Conservation (phyloP, 441 rosid species). For the Erodium moschatum region DNA sequence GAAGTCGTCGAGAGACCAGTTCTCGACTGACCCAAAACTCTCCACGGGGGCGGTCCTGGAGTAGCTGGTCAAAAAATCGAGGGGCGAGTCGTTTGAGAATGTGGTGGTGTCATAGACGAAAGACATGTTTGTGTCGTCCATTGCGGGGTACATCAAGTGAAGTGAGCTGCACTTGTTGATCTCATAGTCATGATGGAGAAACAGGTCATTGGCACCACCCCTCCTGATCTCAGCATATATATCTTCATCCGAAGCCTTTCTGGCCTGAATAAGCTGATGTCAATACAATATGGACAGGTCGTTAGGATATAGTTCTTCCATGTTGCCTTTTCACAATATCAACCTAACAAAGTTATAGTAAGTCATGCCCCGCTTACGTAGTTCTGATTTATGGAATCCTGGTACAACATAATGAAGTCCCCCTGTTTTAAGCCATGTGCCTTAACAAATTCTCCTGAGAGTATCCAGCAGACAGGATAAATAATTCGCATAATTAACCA, state of each 20-base stretch:
- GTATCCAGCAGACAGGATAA: conserved; percentile 5
- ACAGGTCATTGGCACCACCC: conserved; percentile 37
- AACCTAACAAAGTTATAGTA: background rate
- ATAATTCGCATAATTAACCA: background rate
- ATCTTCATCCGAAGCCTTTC: conserved; percentile 62
- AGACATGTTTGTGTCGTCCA: conserved; percentile 42
- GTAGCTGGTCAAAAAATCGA: conserved; percentile 65
- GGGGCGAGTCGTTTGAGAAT: conserved; percentile 60
- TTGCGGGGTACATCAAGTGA: conserved; percentile 33
- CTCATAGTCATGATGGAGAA: conserved; percentile 29
- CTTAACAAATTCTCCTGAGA: conserved; percentile 72
- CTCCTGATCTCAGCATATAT: conserved; percentile 44
- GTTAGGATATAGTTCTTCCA: too few relatives aligned
- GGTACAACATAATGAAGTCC: conserved; percentile 71
- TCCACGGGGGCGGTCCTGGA: conserved; percentile 50
- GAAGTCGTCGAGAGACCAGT: conserved; percentile 69
- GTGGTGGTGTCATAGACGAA: conserved; percentile 74
- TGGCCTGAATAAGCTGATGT: conserved; percentile 72
- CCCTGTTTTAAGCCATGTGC: conserved; percentile 72
- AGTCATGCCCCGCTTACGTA: conserved; percentile 39
- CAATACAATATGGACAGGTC: too few relatives aligned
- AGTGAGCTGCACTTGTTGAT: conserved; percentile 36
- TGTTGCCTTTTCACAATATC: background rate
- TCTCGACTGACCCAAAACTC: conserved; percentile 71
- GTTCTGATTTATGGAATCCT: conserved; percentile 46